Evolutionary conservation across 108 stramenopile genomes (phyloP).

Genomic region (Asterionellopsis glacialis): DNA sequence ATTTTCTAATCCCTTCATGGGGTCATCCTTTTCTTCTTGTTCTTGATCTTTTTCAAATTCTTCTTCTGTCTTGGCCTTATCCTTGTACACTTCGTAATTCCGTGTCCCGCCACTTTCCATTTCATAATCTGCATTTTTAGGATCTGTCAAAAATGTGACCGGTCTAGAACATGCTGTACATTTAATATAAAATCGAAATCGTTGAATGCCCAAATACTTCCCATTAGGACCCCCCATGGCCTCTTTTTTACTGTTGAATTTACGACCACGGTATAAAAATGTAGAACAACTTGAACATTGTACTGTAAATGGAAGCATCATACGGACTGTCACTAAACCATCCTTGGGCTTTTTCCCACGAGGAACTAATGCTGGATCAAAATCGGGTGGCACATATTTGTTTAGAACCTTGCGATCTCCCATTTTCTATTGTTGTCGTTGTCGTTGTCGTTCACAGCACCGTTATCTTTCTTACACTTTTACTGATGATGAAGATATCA

Average conservation of each 20-base stretch:
- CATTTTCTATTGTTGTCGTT: too few relatives aligned
- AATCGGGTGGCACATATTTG: slow-evolving; percentile 97
- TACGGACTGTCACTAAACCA: slow-evolving; percentile 87
- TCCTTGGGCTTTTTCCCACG: slow-evolving; percentile 82
- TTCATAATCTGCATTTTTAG: slow-evolving; percentile 95
- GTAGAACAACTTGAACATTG: slow-evolving; percentile 91
- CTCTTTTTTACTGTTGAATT: slow-evolving; percentile 97
- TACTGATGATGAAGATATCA: too few relatives aligned
- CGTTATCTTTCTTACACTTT: too few relatives aligned
- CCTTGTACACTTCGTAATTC: slow-evolving; percentile 94
- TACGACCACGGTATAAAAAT: slow-evolving; percentile 93
- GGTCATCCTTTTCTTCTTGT: slow-evolving; percentile 82
- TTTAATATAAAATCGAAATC: slow-evolving; percentile 93
- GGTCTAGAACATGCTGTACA: slow-evolving; percentile 86
- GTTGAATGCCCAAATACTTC: slow-evolving; percentile 91
- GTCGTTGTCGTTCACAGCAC: too few relatives aligned
- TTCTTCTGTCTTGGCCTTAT: slow-evolving; percentile 71
- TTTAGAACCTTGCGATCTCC: slow-evolving; percentile 97
- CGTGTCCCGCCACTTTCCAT: slow-evolving; percentile 92
- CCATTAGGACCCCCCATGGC: slow-evolving; percentile 82
- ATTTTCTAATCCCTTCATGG: slow-evolving; percentile 95
- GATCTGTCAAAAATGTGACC: slow-evolving; percentile 94
- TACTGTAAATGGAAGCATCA: slow-evolving; percentile 97
- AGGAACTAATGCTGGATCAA: slow-evolving; percentile 92
- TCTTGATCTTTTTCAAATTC: slow-evolving; percentile 59